Percentiles rank a stretch among this genome's conserved stretches.
Conservation (phyloP, 2,329 filamentous ascomycete genomes). For the Talaromyces sp. region DNA sequence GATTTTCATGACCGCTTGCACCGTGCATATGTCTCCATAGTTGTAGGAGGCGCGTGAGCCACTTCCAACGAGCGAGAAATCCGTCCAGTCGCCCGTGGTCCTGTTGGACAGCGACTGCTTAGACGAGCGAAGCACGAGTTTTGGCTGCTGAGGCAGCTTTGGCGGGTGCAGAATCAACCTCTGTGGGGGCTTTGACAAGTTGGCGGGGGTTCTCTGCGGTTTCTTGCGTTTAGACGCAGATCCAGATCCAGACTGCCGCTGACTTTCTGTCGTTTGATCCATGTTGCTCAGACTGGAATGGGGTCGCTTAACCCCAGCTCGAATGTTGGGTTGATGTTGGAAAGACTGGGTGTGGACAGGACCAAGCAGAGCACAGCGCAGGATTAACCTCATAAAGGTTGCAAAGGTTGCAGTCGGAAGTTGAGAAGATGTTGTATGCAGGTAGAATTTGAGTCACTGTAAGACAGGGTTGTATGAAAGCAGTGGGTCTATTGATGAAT, state of each 20-base stretch:
- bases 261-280: slow-evolving; percentile 1
- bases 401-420: background rate
- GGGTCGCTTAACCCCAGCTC: background rate
- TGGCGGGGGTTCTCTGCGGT: slow-evolving; percentile 1
- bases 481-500: background rate
- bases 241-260: slow-evolving; percentile 8
- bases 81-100: background rate
- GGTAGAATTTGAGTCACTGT: background rate
- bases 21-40: slow-evolving; percentile 10
- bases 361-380: background rate
- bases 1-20: slow-evolving; percentile 9
- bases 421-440: background rate
- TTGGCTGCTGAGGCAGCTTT: slow-evolving; percentile 7
- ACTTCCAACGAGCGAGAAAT: slow-evolving; percentile 9
- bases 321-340: background rate
- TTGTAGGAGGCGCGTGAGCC: slow-evolving; percentile 10
- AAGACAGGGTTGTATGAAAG: background rate
- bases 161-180: slow-evolving; percentile 8
- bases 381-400: background rate
- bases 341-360: background rate
- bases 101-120: background rate
- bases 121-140: background rate
- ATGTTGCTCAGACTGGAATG: background rate
- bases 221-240: slow-evolving; percentile 7
- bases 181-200: slow-evolving; percentile 1